Evolutionary conservation across 352 stramenopile species (phyloP).

Genomic region (Blastocystis sp.): DNA sequence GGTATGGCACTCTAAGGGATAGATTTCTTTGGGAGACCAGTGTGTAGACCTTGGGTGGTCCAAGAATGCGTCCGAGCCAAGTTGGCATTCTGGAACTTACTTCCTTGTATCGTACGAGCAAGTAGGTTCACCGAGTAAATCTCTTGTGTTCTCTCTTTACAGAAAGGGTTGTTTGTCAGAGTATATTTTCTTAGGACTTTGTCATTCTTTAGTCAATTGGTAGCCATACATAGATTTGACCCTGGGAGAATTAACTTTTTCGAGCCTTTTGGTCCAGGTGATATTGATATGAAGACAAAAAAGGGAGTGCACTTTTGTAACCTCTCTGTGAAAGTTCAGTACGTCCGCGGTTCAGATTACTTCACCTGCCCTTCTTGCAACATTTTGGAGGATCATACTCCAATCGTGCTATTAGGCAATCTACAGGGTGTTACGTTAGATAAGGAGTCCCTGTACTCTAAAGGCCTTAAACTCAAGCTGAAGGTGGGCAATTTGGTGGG

Average conservation of each 20-base stretch:
- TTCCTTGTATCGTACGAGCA: background rate
- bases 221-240: slow-evolving; percentile 9
- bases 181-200: background rate
- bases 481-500: background rate
- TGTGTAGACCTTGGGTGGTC: background rate
- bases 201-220: background rate
- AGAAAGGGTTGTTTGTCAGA: slow-evolving; percentile 18
- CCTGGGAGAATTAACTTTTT: background rate
- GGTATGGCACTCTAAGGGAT: background rate
- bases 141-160: background rate
- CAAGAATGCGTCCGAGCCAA: background rate
- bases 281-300: slow-evolving; percentile 25
- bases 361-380: slow-evolving; percentile 23
- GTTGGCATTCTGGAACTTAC: slow-evolving; percentile 23
- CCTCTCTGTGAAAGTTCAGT: slow-evolving; percentile 34
- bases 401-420: background rate
- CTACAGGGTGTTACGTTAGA: background rate
- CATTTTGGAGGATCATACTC: background rate
- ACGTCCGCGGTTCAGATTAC: background rate
- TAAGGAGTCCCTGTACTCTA: background rate
- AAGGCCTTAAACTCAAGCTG: background rate
- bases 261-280: background rate
- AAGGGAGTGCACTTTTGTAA: background rate
- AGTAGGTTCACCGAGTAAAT: background rate
- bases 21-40: background rate